Evolutionary conservation across 2,329 filamentous ascomycete genomes (phyloP).

Genomic region (Claviceps sp.): DNA sequence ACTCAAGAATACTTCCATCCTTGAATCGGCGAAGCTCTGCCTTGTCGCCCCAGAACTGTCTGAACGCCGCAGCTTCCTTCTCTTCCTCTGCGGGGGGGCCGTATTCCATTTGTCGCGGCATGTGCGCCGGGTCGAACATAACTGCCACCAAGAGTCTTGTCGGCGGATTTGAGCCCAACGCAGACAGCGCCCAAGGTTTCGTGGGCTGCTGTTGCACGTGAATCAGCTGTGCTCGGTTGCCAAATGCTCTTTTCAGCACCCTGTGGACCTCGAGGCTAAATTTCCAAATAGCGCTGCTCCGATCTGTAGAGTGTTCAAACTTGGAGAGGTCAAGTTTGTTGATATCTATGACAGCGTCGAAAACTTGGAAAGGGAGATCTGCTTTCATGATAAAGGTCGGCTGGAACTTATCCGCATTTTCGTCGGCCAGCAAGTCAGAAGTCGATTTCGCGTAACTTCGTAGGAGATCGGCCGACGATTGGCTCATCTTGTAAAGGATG

Average conservation of each 20-base stretch:
- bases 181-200: slow-evolving; percentile 17
- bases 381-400: slow-evolving; percentile 62
- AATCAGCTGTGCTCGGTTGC: slow-evolving; percentile 59
- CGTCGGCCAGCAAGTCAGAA: slow-evolving; percentile 60
- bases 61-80: slow-evolving; percentile 67
- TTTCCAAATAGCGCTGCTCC: slow-evolving; percentile 28
- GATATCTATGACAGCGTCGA: slow-evolving; percentile 33
- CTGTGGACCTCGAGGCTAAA: slow-evolving; percentile 47
- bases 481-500: slow-evolving; percentile 77
- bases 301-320: slow-evolving; percentile 20
- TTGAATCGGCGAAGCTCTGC: slow-evolving; percentile 89
- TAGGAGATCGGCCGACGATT: slow-evolving; percentile 67
- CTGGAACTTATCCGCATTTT: slow-evolving; percentile 66
- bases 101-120: slow-evolving; percentile 68
- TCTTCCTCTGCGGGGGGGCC: slow-evolving; percentile 80
- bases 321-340: slow-evolving; percentile 17
- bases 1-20: slow-evolving; percentile 87
- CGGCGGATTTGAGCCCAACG: slow-evolving; percentile 9
- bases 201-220: slow-evolving; percentile 34
- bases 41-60: slow-evolving; percentile 89
- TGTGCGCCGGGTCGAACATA: slow-evolving; percentile 58
- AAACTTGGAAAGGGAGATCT: slow-evolving; percentile 40
- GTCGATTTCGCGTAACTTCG: slow-evolving; percentile 64
- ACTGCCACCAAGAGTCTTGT: slow-evolving; percentile 49
- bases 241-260: slow-evolving; percentile 57